Evolutionary conservation across 306 rosid species (phyloP).

Genomic region (Neltuma alba): DNA sequence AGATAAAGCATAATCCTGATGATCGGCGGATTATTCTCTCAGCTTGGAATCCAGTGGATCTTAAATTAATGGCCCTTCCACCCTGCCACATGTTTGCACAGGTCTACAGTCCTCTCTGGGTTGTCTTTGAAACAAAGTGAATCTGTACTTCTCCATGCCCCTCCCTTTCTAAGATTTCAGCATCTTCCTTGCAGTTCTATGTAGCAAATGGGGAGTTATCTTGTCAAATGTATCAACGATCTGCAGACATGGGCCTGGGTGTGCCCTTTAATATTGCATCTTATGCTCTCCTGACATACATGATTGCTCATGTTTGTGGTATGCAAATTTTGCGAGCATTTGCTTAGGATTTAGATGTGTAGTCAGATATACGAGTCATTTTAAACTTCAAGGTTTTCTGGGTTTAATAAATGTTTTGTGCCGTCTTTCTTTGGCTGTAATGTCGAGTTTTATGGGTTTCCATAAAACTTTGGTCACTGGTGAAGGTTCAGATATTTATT

Average conservation of each 20-base stretch:
- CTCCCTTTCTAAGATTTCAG: constrained; percentile 3
- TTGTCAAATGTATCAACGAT: constrained; percentile 98
- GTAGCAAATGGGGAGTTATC: constrained; percentile 94
- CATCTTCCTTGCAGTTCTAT: constrained; percentile 66
- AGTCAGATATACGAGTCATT: neutral
- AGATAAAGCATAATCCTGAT: constrained; percentile 82
- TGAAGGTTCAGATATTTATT: neutral
- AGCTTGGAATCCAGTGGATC: constrained; percentile 97
- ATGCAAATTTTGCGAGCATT: constrained; percentile 46
- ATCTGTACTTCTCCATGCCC: neutral
- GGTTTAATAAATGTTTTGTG: constrained; percentile 1
- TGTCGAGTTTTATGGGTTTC: neutral
- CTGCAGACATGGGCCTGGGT: constrained; percentile 96
- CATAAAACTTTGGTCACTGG: neutral
- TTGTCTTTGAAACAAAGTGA: constrained; percentile 15
- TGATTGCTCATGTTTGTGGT: constrained; percentile 99
- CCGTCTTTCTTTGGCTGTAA: constrained; percentile 8
- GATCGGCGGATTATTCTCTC: constrained; percentile 93
- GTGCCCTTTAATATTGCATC: constrained; percentile 98
- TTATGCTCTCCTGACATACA: constrained; percentile 92
- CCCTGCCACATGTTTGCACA: constrained; percentile 99
- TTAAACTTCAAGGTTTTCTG: constrained; percentile 11
- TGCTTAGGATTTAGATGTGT: constrained; percentile 24
- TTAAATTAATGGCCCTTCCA: constrained; percentile 94
- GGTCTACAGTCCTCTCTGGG: constrained; percentile 55